A percentile compares a stretch with the other conserved stretches of the same genome.
Evolutionary conservation across 2,329 filamentous ascomycete genomes (phyloP).

Genomic region (Fusarium agapanthi): DNA sequence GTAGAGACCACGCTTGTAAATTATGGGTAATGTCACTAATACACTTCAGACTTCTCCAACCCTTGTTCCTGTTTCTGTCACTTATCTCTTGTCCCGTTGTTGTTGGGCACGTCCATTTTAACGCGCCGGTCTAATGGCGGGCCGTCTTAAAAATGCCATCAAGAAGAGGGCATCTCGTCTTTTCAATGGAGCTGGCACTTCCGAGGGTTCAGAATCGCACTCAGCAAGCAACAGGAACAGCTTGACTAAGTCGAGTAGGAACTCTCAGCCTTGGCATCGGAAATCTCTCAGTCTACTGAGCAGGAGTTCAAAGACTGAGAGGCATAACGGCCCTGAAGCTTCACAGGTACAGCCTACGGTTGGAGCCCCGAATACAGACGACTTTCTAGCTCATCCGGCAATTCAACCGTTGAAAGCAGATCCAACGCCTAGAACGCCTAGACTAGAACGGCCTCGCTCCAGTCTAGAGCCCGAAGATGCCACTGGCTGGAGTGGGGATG

Average conservation of each 20-base stretch:
- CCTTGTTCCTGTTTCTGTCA: neutral
- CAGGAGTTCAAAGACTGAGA: slow-evolving; percentile 11
- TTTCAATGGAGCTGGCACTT: neutral
- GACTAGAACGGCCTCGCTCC: slow-evolving; percentile 23
- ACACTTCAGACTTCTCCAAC: neutral
- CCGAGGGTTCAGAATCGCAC: neutral
- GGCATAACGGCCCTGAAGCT: neutral
- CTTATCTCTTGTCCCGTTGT: neutral
- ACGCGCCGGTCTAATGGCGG: slow-evolving; percentile 17
- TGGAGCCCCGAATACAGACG: neutral
- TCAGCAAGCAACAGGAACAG: neutral
- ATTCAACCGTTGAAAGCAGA: slow-evolving; percentile 18
- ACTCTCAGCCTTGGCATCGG: slow-evolving; percentile 7
- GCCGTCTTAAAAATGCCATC: slow-evolving; percentile 28
- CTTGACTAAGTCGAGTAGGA: neutral
- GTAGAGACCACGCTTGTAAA: neutral
- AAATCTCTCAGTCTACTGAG: slow-evolving; percentile 18
- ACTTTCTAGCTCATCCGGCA: slow-evolving; percentile 26
- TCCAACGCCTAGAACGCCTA: slow-evolving; percentile 19
- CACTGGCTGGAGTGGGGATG: neutral
- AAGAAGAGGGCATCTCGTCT: slow-evolving; percentile 32
- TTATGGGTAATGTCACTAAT: slow-evolving; percentile 4
- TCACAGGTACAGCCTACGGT: neutral
- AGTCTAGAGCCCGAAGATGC: neutral
- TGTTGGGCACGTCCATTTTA: neutral